phyloP scores from a whole-genome alignment of 352 stramenopile species.

The Pythium rhizo-oryzae region DNA sequence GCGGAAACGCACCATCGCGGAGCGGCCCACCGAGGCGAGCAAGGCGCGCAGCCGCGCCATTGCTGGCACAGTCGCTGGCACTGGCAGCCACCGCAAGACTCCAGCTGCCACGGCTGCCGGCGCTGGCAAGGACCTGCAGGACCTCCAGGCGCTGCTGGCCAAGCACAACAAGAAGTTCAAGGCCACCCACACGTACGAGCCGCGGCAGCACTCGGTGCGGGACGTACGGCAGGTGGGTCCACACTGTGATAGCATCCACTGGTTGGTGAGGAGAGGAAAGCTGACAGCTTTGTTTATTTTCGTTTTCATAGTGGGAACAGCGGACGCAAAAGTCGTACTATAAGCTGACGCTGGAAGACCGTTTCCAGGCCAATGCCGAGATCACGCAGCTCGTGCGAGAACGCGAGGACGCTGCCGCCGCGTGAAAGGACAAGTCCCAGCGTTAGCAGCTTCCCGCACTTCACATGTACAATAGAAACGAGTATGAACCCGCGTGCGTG shows the following conservation, averaged over 20 bases:
- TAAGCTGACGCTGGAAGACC: conserved; percentile 60
- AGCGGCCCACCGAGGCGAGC: not conserved
- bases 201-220: conserved; percentile 73
- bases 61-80: no score
- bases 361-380: conserved; percentile 62
- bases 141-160: conserved; percentile 58
- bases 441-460: no score
- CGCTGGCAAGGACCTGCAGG: conserved; percentile 32
- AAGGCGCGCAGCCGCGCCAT: conserved; percentile 10
- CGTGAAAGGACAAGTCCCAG: not conserved
- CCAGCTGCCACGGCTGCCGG: not conserved
- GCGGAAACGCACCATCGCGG: conserved; percentile 5
- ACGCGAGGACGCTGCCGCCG: conserved; percentile 7
- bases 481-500: no score
- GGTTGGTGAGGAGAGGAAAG: no score
- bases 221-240: conserved; percentile 64
- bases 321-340: conserved; percentile 73
- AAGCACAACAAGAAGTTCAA: conserved; percentile 87
- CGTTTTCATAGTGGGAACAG: conserved; percentile 64
- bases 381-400: conserved; percentile 60
- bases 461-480: no score
- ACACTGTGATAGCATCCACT: no score
- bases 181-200: conserved; percentile 69
- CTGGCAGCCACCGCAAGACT: not conserved
- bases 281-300: no score